Evolutionary conservation across 108 stramenopile genomes (phyloP).

Genomic region (Epithemia pelagica): DNA sequence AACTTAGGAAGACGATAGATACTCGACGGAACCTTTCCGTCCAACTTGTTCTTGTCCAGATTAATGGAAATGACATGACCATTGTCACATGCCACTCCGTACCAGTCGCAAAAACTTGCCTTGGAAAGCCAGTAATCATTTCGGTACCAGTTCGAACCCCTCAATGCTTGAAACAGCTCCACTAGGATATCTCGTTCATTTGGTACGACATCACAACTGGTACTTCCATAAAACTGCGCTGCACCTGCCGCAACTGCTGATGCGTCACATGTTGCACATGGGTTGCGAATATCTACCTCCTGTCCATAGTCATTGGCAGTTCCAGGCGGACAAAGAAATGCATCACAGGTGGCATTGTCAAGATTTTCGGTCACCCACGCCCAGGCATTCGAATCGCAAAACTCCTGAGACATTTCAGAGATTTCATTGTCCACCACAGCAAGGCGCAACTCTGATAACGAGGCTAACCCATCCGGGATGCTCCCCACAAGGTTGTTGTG

Average conservation of each 20-base stretch:
- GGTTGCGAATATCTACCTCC: constrained; percentile 7
- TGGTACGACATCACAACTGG: constrained; percentile 39
- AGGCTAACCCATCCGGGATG: constrained; percentile 17
- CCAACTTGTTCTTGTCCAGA: constrained; percentile 17
- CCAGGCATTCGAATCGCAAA: constrained; percentile 37
- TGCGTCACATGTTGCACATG: constrained; percentile 25
- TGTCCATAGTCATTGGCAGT: constrained; percentile 41
- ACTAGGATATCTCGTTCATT: constrained; percentile 46
- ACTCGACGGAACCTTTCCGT: constrained; percentile 7
- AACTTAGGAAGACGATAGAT: constrained; percentile 9
- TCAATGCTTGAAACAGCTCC: constrained; percentile 30
- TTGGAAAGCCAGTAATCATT: constrained; percentile 33
- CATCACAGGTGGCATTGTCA: constrained; percentile 49
- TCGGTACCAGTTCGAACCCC: constrained; percentile 33
- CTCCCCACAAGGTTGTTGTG: constrained; percentile 3
- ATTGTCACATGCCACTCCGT: constrained; percentile 39
- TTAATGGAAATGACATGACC: constrained; percentile 43
- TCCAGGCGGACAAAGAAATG: constrained; percentile 70
- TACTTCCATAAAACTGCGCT: constrained; percentile 53
- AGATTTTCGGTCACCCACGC: constrained; percentile 41
- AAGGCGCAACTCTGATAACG: constrained; percentile 22
- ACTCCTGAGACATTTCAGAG: constrained; percentile 27
- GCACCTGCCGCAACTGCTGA: constrained; percentile 43
- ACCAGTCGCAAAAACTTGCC: constrained; percentile 42
- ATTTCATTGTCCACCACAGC: constrained; percentile 29